Evolutionary conservation across 345 rosid genomes (phyloP).

Genomic region (Adansonia digitata): DNA sequence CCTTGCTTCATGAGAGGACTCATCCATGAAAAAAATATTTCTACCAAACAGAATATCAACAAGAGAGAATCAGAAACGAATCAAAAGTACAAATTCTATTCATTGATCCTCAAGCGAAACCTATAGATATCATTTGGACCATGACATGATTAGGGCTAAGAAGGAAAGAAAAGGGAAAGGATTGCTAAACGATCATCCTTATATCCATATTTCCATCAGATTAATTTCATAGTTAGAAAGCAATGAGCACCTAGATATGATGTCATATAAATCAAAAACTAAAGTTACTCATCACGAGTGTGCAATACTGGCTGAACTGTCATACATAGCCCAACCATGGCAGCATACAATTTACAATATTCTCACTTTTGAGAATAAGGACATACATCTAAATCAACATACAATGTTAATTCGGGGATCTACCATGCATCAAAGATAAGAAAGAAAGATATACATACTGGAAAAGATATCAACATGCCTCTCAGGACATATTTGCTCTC

Average conservation of each 20-base stretch:
- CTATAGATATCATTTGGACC: neutral
- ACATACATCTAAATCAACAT: neutral
- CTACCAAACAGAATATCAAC: conserved; percentile 32
- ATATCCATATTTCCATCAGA: neutral
- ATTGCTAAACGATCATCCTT: neutral
- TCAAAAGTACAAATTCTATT: neutral
- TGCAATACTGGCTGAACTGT: neutral
- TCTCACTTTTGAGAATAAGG: neutral
- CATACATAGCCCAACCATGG: neutral
- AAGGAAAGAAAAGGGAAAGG: conserved; percentile 2
- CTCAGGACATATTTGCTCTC: conserved; percentile 91
- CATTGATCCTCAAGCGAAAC: conserved; percentile 3
- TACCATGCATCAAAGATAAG: neutral
- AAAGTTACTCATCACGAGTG: neutral
- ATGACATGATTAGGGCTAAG: conserved; percentile 5
- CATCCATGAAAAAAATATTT: conserved; percentile 71
- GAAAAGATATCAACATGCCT: conserved; percentile 67
- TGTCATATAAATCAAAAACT: neutral
- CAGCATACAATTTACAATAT: conserved; percentile 2
- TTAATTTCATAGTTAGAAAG: neutral
- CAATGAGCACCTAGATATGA: neutral
- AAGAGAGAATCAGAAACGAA: conserved; percentile 12
- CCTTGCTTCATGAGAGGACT: conserved; percentile 85
- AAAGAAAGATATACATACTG: conserved; percentile 43
- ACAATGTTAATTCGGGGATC: neutral